These are phyloP conservation scores for Penicillium corylophilum DNA, from an alignment of 2,329 filamentous ascomycete genomes.

Conservation along the genomic window DNA sequence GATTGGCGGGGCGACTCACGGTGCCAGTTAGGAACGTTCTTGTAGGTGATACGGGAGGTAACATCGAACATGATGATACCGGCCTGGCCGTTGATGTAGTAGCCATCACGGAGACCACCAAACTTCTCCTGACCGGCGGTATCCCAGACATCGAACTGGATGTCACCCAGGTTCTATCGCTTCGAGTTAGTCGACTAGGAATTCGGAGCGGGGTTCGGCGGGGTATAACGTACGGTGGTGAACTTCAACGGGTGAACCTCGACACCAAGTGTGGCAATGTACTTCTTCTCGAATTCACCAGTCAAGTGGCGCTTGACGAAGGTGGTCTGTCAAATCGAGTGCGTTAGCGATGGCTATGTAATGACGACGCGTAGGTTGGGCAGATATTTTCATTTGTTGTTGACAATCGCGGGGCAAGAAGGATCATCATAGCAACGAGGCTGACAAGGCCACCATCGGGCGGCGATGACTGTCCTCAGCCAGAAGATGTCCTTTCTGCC, in stretches of 20 bases:
- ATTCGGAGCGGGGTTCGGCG: constrained; percentile 34
- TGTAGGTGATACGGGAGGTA: constrained; percentile 99
- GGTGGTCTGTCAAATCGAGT: constrained; percentile 69
- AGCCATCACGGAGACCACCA: constrained; percentile 96
- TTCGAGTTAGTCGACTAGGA: constrained; percentile 28
- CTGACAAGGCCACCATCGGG: background rate
- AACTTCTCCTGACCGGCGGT: constrained; percentile 99
- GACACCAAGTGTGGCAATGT: constrained; percentile 98
- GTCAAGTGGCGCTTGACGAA: constrained; percentile 99
- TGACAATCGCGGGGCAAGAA: constrained; percentile 27
- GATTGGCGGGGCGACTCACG: constrained; percentile 63
- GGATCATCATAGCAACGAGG: constrained; percentile 12
- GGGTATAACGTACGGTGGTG: constrained; percentile 89
- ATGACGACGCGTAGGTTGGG: constrained; percentile 20
- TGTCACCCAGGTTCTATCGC: constrained; percentile 79
- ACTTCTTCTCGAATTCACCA: constrained; percentile 99
- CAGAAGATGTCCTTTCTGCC: background rate
- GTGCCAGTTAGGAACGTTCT: constrained; percentile 99
- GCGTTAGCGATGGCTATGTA: constrained; percentile 25
- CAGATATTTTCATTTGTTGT: constrained; percentile 29
- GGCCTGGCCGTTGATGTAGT: constrained; percentile 99
- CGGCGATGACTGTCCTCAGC: background rate
- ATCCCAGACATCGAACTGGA: constrained; percentile 99
- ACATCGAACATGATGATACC: constrained; percentile 99
- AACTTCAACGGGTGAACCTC: constrained; percentile 98